A percentile compares a stretch with the other conserved stretches of the same genome.
phyloP scores from a whole-genome alignment of 148 eudicot genomes.

The Rhododendron mucronatum region DNA sequence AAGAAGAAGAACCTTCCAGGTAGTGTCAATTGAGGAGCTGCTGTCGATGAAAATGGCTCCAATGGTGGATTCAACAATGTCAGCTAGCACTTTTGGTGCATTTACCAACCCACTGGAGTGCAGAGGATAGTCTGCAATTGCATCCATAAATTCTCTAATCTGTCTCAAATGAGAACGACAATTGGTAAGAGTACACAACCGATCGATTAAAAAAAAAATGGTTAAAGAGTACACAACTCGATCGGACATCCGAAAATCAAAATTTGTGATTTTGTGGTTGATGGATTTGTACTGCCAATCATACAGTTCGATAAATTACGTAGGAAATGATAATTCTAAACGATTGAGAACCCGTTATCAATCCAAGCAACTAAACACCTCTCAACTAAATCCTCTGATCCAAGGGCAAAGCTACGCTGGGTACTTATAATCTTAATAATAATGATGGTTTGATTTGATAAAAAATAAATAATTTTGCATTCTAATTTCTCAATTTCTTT shows the following conservation, averaged over 20 bases:
- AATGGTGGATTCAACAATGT: conserved; percentile 49
- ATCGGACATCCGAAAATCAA: neutral
- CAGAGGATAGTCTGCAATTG: conserved; percentile 32
- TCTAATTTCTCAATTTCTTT: too few species aligned
- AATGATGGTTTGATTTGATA: too few species aligned
- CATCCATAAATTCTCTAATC: conserved; percentile 35
- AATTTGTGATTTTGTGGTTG: neutral
- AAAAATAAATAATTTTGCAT: too few species aligned
- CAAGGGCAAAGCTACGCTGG: too few species aligned
- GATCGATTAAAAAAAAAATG: too few species aligned
- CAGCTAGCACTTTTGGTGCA: conserved; percentile 50
- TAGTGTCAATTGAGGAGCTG: conserved; percentile 21
- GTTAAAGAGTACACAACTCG: neutral
- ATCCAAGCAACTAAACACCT: neutral
- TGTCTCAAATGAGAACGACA: neutral
- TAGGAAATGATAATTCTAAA: too few species aligned
- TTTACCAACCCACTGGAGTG: conserved; percentile 43
- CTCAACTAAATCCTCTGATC: neutral
- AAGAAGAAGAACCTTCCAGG: conserved; percentile 36
- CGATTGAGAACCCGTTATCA: too few species aligned
- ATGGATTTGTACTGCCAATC: neutral
- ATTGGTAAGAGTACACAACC: neutral
- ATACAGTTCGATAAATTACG: too few species aligned
- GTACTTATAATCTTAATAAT: too few species aligned
- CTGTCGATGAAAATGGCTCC: conserved; percentile 46